Evolutionary conservation across 495 filamentous ascomycete genomes (phyloP).

Genomic region (Corynascus novoguineensis): DNA sequence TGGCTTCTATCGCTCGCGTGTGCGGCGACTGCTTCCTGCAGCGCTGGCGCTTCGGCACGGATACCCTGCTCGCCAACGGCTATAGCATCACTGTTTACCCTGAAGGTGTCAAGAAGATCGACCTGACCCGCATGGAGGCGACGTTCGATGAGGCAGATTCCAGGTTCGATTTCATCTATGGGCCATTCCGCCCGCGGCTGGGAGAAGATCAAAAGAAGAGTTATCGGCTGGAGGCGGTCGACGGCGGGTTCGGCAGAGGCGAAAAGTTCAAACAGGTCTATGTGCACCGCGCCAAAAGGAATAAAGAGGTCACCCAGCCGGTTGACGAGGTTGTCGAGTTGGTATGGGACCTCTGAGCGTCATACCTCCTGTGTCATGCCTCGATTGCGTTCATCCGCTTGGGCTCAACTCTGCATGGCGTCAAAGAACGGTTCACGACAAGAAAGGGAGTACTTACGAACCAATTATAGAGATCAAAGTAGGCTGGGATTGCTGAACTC

Average conservation of each 20-base stretch:
- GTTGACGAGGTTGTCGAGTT: constrained; percentile 34
- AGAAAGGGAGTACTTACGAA: too few relatives aligned
- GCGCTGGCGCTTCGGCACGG: constrained; percentile 54
- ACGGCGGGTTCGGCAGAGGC: not conserved
- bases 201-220: constrained; percentile 32
- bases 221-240: constrained; percentile 24
- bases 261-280: constrained; percentile 26
- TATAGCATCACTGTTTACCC: constrained; percentile 56
- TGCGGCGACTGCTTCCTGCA: constrained; percentile 60
- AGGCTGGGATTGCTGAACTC: too few relatives aligned
- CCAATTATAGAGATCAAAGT: too few relatives aligned
- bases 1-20: constrained; percentile 50
- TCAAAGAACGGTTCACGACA: too few relatives aligned
- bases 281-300: constrained; percentile 15
- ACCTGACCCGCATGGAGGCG: constrained; percentile 54
- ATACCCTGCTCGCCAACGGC: constrained; percentile 58
- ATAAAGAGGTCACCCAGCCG: constrained; percentile 1
- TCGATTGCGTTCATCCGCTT: too few relatives aligned
- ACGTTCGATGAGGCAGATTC: constrained; percentile 44
- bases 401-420: too few relatives aligned
- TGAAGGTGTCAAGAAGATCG: constrained; percentile 40
- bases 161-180: constrained; percentile 48
- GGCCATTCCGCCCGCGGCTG: constrained; percentile 40
- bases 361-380: not conserved
- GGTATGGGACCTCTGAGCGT: constrained; percentile 26